Conservation (phyloP, 169 alveolate species). For the Cyclospora cayetanensis region DNA sequence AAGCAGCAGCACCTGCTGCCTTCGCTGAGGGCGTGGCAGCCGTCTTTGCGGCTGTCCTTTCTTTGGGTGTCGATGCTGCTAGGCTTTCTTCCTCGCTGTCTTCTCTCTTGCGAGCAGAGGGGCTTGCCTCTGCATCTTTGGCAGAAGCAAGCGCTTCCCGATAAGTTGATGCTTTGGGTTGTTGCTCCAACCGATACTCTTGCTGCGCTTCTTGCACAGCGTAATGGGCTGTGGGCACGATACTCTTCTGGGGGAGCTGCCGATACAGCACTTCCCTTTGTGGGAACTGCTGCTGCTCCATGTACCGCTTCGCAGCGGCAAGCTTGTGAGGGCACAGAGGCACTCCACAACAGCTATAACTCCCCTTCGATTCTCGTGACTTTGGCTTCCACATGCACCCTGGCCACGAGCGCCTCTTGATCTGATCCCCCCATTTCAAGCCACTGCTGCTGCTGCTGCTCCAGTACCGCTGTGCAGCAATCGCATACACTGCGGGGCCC, state of each 20-base stretch:
- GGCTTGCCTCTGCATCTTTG: constrained; percentile 44
- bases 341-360: constrained; percentile 41
- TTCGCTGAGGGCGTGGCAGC: not conserved
- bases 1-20: constrained; percentile 16
- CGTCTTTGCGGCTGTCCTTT: constrained; percentile 37
- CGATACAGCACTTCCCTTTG: not conserved
- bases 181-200: not conserved
- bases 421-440: not conserved
- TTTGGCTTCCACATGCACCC: not conserved
- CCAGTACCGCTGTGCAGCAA: not conserved
- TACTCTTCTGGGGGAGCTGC: not conserved
- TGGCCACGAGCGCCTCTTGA: not conserved
- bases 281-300: constrained; percentile 20
- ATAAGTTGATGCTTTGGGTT: too few relatives aligned
- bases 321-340: constrained; percentile 39
- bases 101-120: not conserved
- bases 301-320: constrained; percentile 42
- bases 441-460: not conserved
- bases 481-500: not conserved
- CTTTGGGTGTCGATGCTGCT: not conserved
- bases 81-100: not conserved
- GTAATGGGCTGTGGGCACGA: too few relatives aligned
- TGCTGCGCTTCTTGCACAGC: not conserved
- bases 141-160: too few relatives aligned
- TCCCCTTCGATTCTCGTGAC: not conserved